Evolutionary conservation across 768 basidiomycete species (phyloP), one percentile per base, ranked within the genome.

Genomic region (Amanita subjunquillea): DNA sequence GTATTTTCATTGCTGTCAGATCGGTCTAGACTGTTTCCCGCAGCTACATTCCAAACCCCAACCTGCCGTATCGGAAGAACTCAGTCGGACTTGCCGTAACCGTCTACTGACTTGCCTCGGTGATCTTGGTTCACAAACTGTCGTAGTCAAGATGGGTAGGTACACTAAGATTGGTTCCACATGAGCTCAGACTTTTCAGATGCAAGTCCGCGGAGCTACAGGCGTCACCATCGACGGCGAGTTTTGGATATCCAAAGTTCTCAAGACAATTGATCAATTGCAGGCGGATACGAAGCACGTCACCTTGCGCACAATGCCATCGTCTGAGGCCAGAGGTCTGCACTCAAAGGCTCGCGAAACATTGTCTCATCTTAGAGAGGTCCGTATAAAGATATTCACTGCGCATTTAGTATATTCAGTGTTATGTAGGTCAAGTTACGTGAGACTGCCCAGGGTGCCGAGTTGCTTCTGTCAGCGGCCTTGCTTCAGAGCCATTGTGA

Each of bases 241-340:
- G 58, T 80, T 89, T 55, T 96, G 92, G 92, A 71, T 87, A 7
- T 74, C 80, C 3, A 80, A 80, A 60, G 77, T 80, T 8, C 70
- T 92, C 9, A 63, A 69, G 4, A 79, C 73, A 10, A 73, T 88
- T 52, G 67, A 70, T 45, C 54, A 61, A 42, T 63, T 94, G 27
- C 82, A 87, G 63, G 69, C 72, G 39, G 86, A 91, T 63, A 62
- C 64, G 29, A 91, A 90, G 61, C 87, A 91, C 55, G 75, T 85
- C 47, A 27, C 45, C 10, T 41, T 54, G 20, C 47, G 37, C 37
- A 15, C 10, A 32, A 38, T 36, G 8, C 32, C 25, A 10, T 25
- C 51, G 7, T 46, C 43, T 7, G 25, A 25, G 39, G 43, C 43
- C 6, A 10, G 59, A 43, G 66, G 57, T n/a, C 60, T 80, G 38